phyloP scores from a whole-genome alignment of 257 asterid genomes.

The Nicotiana attenuata region DNA sequence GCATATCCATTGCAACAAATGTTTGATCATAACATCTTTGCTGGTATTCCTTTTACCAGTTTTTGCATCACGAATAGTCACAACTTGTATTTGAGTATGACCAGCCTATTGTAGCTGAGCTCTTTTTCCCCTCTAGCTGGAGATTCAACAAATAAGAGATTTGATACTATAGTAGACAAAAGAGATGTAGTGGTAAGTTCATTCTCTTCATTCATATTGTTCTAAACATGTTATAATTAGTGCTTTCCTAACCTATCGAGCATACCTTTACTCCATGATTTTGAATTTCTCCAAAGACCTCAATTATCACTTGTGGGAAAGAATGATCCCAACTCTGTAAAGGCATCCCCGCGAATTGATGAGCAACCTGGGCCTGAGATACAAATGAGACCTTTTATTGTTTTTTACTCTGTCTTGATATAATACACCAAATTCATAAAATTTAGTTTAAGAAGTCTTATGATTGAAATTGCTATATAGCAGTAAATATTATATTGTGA shows the following conservation, averaged over 20 bases:
- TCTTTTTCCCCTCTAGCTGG: constrained; percentile 34
- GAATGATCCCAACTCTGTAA: too few species aligned
- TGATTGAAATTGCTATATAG: too few species aligned
- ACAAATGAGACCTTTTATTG: too few species aligned
- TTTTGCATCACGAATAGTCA: constrained; percentile 72
- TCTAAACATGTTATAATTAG: neutral
- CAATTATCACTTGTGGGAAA: too few species aligned
- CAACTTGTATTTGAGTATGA: constrained; percentile 87
- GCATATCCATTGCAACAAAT: constrained; percentile 53
- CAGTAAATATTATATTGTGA: too few species aligned
- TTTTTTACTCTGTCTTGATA: too few species aligned
- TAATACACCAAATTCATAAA: too few species aligned
- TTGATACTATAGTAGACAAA: constrained; percentile 46
- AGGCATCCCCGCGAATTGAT: too few species aligned
- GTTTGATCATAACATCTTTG: neutral
- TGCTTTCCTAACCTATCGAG: neutral
- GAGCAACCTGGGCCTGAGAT: too few species aligned
- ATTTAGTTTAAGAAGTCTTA: too few species aligned
- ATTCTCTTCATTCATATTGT: neutral
- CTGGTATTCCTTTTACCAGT: constrained; percentile 46
- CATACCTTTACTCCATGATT: constrained; percentile 92
- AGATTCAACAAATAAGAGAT: constrained; percentile 88
- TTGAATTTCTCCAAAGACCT: constrained; percentile 58
- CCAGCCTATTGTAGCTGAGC: constrained; percentile 72
- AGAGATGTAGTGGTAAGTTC: neutral